Percentiles rank a stretch among this genome's conserved stretches.
Conservation (phyloP, 805 yeast genomes). For the Sugiyamaella chiloensis region DNA sequence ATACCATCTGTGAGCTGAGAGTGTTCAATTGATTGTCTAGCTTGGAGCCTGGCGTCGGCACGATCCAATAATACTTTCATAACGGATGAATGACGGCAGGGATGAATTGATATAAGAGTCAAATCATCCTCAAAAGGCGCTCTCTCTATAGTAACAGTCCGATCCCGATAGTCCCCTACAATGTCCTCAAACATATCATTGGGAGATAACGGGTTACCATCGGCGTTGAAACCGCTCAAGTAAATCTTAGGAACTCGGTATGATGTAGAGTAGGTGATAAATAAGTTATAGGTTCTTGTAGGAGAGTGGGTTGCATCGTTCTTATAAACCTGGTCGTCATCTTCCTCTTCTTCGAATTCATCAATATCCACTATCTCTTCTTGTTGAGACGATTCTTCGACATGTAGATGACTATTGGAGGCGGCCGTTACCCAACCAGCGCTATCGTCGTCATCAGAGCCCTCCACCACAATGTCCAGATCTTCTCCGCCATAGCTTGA, state of each 20-base stretch:
- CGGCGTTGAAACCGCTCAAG: constrained; percentile 76
- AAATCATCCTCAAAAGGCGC: constrained; percentile 78
- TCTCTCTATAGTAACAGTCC: constrained; percentile 93
- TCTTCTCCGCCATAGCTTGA: constrained; percentile 32
- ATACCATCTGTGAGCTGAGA: constrained; percentile 35
- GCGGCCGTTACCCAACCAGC: constrained; percentile 4
- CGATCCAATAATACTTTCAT: constrained; percentile 83
- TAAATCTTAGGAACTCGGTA: constrained; percentile 95
- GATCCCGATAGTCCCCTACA: constrained; percentile 84
- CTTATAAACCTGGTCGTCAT: constrained; percentile 13
- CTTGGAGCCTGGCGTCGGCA: constrained; percentile 47
- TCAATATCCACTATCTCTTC: constrained; percentile 26
- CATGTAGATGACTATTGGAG: background rate
- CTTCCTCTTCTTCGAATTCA: constrained; percentile 24
- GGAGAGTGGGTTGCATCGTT: constrained; percentile 21
- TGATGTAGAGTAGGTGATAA: constrained; percentile 89
- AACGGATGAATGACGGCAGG: constrained; percentile 92
- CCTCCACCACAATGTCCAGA: background rate
- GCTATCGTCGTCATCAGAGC: background rate
- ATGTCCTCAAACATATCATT: constrained; percentile 94
- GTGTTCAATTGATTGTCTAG: constrained; percentile 21
- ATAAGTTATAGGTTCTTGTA: constrained; percentile 74
- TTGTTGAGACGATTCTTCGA: background rate
- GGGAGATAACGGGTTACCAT: constrained; percentile 85
- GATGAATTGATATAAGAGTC: constrained; percentile 85